Evolutionary conservation across 345 rosid species (phyloP).

Genomic region (Salix koriyanagi): DNA sequence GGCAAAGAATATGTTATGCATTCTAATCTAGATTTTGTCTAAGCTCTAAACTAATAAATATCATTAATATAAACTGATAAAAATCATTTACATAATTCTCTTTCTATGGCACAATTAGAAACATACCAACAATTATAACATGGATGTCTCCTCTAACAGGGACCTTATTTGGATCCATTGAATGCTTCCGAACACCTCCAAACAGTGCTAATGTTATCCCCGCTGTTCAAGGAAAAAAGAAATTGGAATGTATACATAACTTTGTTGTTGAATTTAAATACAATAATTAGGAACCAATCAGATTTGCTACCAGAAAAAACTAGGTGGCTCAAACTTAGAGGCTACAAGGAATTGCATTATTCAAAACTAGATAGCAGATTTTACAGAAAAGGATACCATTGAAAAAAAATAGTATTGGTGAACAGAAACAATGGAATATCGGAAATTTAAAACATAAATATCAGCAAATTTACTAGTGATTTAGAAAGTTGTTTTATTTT

Average conservation of each 20-base stretch:
- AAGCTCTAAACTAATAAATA: background rate
- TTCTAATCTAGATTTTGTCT: background rate
- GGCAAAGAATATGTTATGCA: background rate
- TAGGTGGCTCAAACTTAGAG: background rate
- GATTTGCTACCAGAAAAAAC: slow-evolving; percentile 2
- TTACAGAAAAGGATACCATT: background rate
- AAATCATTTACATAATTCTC: background rate
- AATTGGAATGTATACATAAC: slow-evolving; percentile 5
- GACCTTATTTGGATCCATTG: slow-evolving; percentile 87
- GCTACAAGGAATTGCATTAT: background rate
- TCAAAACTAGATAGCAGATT: background rate
- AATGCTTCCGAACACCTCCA: slow-evolving; percentile 94
- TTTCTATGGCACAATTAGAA: background rate
- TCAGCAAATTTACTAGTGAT: background rate
- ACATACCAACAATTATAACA: slow-evolving; percentile 88
- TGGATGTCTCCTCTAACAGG: slow-evolving; percentile 99
- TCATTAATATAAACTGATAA: background rate
- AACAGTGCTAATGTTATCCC: slow-evolving; percentile 87
- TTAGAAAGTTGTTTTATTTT: background rate
- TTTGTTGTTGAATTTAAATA: background rate
- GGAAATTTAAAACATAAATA: background rate
- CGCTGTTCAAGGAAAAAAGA: slow-evolving; percentile 43
- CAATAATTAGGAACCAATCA: background rate
- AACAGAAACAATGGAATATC: background rate
- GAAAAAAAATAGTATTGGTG: background rate